Evolutionary conservation across 257 asterid genomes (phyloP).

Genomic region (Agastache rugosa): DNA sequence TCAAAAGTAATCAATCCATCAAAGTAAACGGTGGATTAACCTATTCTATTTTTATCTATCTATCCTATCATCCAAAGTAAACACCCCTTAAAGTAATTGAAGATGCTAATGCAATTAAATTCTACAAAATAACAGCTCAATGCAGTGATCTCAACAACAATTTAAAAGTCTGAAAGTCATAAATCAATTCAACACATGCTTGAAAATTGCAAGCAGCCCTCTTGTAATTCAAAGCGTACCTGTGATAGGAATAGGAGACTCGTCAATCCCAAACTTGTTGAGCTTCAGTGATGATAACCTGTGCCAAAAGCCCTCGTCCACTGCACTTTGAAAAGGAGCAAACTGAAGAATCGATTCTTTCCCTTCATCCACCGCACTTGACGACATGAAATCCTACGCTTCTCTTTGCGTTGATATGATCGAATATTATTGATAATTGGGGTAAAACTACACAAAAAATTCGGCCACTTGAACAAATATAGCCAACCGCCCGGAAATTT

Average conservation of each 20-base stretch:
- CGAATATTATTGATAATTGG: background rate
- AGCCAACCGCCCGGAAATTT: background rate
- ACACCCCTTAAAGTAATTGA: background rate
- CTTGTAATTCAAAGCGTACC: constrained; percentile 49
- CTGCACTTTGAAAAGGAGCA: constrained; percentile 77
- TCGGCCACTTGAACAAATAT: background rate
- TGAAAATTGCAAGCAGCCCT: constrained; percentile 2
- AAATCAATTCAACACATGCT: background rate
- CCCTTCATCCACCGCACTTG: constrained; percentile 46
- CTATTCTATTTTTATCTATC: too few relatives aligned
- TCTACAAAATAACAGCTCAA: background rate
- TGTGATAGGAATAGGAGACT: constrained; percentile 82
- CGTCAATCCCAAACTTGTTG: constrained; percentile 90
- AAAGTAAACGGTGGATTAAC: too few relatives aligned
- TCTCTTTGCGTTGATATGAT: constrained; percentile 20
- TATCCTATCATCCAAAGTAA: too few relatives aligned
- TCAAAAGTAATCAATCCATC: too few relatives aligned
- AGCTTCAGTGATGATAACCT: constrained; percentile 88
- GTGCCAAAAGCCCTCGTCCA: constrained; percentile 97
- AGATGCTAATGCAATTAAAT: background rate
- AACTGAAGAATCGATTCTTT: constrained; percentile 58
- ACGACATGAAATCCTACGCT: constrained; percentile 17
- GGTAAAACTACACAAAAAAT: background rate
- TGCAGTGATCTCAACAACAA: background rate
- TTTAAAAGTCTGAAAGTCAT: background rate